phyloP scores from a whole-genome alignment of 495 filamentous ascomycete genomes.

The Aspergillus ostianus region DNA sequence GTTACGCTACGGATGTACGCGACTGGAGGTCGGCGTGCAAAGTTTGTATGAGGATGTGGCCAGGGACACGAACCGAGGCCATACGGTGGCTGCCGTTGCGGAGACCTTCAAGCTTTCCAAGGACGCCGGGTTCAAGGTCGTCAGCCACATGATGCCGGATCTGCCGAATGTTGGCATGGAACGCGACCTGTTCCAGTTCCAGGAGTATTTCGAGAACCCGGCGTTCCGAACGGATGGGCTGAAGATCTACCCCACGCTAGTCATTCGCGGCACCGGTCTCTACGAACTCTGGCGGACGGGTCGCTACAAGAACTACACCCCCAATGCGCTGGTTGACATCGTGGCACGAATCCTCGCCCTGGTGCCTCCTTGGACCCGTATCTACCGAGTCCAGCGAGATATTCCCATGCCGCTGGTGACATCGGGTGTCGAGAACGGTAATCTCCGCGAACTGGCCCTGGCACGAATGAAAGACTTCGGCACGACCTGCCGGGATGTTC shows the following conservation, averaged over 20 bases:
- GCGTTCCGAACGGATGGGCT: constrained; percentile 96
- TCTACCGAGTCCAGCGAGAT: constrained; percentile 97
- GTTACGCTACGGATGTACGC: constrained; percentile 94
- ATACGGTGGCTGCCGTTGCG: constrained; percentile 90
- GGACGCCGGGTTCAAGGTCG: constrained; percentile 97
- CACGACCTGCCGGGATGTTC: constrained; percentile 95
- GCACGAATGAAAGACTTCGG: constrained; percentile 98
- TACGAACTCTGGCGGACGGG: constrained; percentile 98
- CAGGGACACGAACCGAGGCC: constrained; percentile 92
- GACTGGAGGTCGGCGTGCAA: constrained; percentile 92
- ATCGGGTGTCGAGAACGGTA: constrained; percentile 95
- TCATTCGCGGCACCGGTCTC: constrained; percentile 93
- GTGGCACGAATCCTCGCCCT: constrained; percentile 93
- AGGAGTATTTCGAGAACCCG: constrained; percentile 96
- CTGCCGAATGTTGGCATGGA: constrained; percentile 98
- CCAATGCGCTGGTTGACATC: constrained; percentile 91
- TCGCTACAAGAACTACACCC: constrained; percentile 96
- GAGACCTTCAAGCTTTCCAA: constrained; percentile 95
- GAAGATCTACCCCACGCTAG: constrained; percentile 97
- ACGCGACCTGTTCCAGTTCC: constrained; percentile 92
- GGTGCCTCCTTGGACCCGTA: constrained; percentile 95
- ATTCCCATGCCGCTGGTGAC: constrained; percentile 99
- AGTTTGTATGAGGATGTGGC: constrained; percentile 98
- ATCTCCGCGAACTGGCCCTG: constrained; percentile 87
- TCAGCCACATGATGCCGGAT: constrained; percentile 99